Base-by-base conservation (phyloP, 2,329 filamentous ascomycete species). In the Cercospora beticola region DNA sequence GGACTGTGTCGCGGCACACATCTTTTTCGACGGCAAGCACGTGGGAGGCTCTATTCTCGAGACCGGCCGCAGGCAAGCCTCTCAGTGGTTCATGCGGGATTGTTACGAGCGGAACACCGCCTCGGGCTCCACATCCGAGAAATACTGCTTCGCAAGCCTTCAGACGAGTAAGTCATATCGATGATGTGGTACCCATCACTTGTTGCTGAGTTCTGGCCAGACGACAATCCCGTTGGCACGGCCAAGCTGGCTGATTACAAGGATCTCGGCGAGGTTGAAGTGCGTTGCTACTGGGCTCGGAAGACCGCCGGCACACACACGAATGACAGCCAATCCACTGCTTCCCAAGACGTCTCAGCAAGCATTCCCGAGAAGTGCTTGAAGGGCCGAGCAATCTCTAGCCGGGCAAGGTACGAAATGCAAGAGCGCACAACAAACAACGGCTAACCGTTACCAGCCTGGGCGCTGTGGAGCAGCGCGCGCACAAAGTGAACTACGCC, bases 301-400 rank as follows among this genome's bases (percentile, higher is more conserved):
- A 56, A 56, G 3, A 33, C 2, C 18, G 68, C 65, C 18, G 5
- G 40, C 54, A 8, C 52, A 18, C 18, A 33, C 18, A 23, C 36
- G 12, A 16, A 46, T 12, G 28, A 62, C 6, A 7, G 58, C 2
- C 12, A 21, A 4, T 64, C 56, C 58, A 52, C 67, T 54, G 49
- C 49, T n/a, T 28, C 7, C 43, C 28, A 57, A 2, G 59, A 62
- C 8, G 33, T 56, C 7, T 61, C 18, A 1, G 16, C 54, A 18
- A 65, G 30, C 3, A 26, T 77, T 0, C 68, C 72, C 0, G 75
- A 77, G 63, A 76, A 77, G 64, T 66, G 68, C 16, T 49, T 76
- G 52, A 77, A 77, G 62, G 76, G 76, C 4, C 72, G 74, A 7
- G 68, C 74, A 0, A 72, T 77, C 30, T 75, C 75, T 0, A 73